These are phyloP conservation scores for Sanghuangporus weigelae DNA, from an alignment of 1,284 basidiomycete species.

Conservation along the genomic window DNA sequence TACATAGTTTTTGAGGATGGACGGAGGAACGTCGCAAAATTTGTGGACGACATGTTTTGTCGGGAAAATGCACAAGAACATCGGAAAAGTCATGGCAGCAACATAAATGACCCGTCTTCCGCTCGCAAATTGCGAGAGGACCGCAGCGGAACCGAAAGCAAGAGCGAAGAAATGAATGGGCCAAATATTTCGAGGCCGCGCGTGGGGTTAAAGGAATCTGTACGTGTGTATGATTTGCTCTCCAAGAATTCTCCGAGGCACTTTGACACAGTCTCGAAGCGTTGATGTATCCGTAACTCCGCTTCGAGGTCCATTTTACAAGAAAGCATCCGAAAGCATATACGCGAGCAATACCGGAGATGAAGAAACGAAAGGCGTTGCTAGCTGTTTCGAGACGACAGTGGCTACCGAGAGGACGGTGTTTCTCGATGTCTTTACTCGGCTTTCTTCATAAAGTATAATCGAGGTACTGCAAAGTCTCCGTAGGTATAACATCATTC, in stretches of 20 bases:
- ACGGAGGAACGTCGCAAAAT: neutral
- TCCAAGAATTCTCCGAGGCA: neutral
- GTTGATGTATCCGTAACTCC: neutral
- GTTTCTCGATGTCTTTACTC: too few species aligned
- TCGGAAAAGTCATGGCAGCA: neutral
- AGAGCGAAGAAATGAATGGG: neutral
- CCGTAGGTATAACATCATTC: too few species aligned
- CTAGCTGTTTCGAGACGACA: neutral
- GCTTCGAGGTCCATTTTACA: neutral
- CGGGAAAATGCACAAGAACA: neutral
- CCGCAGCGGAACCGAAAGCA: neutral
- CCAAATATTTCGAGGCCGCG: neutral
- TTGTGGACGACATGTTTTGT: neutral
- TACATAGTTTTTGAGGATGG: neutral
- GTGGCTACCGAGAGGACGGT: too few species aligned
- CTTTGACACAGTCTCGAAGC: neutral
- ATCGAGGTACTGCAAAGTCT: too few species aligned
- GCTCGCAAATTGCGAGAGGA: neutral
- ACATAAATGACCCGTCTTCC: neutral
- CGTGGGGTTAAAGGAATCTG: neutral
- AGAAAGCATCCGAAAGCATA: neutral
- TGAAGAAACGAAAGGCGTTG: neutral
- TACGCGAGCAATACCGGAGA: neutral
- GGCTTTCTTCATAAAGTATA: too few species aligned
- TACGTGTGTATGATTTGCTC: neutral